Evolutionary conservation across 2,329 filamentous ascomycete genomes (phyloP).

Genomic region (Fusarium veterinarium): DNA sequence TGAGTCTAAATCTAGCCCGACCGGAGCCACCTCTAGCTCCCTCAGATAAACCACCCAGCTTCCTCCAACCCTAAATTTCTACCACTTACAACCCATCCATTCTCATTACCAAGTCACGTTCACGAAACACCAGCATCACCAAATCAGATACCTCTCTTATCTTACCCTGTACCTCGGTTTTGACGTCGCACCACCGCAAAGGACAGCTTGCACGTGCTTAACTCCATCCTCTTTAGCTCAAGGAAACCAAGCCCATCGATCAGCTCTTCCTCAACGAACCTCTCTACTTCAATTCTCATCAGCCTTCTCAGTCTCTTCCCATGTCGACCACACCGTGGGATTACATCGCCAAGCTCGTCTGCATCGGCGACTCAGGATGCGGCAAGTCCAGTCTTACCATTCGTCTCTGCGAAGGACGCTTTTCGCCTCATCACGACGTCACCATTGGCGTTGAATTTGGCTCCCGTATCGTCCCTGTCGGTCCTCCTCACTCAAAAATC

Average conservation of each 20-base stretch:
- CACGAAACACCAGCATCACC: slow-evolving; percentile 3
- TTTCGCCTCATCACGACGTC: slow-evolving; percentile 93
- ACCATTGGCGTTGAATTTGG: slow-evolving; percentile 98
- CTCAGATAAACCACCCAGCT: slow-evolving; percentile 20
- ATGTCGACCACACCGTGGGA: slow-evolving; percentile 85
- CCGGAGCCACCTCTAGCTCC: slow-evolving; percentile 8
- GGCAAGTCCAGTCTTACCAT: slow-evolving; percentile 96
- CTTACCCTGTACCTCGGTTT: slow-evolving; percentile 20
- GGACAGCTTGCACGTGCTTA: slow-evolving; percentile 39
- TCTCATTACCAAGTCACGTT: slow-evolving; percentile 2
- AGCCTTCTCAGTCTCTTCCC: slow-evolving; percentile 30
- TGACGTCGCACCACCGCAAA: slow-evolving; percentile 12
- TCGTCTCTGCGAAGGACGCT: slow-evolving; percentile 95
- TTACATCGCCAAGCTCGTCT: slow-evolving; percentile 98
- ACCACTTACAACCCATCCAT: slow-evolving; percentile 13
- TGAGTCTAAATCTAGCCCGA: not conserved
- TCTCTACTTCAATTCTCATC: slow-evolving; percentile 6
- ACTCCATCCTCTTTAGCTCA: slow-evolving; percentile 9
- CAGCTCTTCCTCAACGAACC: slow-evolving; percentile 11
- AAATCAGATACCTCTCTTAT: not conserved
- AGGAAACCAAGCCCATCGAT: not conserved
- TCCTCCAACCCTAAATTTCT: slow-evolving; percentile 25
- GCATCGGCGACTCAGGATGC: slow-evolving; percentile 95
- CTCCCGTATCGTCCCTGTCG: slow-evolving; percentile 90
- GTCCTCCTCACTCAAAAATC: slow-evolving; percentile 75